Conservation (phyloP, 148 eudicot genomes). For the Diospyros kaki region DNA sequence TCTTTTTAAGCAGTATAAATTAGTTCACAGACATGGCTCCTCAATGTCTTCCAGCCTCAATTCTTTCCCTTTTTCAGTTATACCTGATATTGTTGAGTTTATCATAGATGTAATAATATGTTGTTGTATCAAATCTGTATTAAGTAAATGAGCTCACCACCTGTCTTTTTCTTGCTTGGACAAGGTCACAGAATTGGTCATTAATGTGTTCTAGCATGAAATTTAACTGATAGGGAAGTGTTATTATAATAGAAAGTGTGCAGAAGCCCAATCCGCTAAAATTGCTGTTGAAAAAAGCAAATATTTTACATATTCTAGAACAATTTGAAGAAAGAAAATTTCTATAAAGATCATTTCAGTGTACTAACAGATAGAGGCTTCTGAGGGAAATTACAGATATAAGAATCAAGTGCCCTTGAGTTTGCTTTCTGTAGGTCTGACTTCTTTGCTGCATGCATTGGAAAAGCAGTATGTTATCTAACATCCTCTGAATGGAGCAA, state of each 20-base stretch:
- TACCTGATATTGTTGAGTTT: not conserved
- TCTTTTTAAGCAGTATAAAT: not conserved
- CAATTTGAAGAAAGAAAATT: not conserved
- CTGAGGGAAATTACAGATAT: too few species aligned
- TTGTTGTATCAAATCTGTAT: too few species aligned
- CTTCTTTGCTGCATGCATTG: too few species aligned
- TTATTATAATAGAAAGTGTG: not conserved
- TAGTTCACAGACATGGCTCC: not conserved
- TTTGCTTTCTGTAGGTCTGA: too few species aligned
- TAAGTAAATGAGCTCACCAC: too few species aligned
- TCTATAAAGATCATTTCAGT: too few species aligned
- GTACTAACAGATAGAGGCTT: too few species aligned
- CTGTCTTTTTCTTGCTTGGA: not conserved
- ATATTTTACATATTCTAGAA: not conserved
- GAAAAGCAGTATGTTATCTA: too few species aligned
- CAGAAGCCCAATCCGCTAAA: not conserved
- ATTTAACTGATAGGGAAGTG: not conserved
- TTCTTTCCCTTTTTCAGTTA: not conserved
- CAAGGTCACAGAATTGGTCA: not conserved
- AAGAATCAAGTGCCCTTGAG: too few species aligned
- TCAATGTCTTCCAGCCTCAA: not conserved
- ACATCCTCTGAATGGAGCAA: too few species aligned
- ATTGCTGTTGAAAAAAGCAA: not conserved
- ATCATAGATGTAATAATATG: not conserved
- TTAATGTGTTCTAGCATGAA: not conserved